Evolutionary conservation across 2,329 filamentous ascomycete genomes (phyloP), one percentile per base, ranked within the genome.

Genomic region (Escovopsis sp.): DNA sequence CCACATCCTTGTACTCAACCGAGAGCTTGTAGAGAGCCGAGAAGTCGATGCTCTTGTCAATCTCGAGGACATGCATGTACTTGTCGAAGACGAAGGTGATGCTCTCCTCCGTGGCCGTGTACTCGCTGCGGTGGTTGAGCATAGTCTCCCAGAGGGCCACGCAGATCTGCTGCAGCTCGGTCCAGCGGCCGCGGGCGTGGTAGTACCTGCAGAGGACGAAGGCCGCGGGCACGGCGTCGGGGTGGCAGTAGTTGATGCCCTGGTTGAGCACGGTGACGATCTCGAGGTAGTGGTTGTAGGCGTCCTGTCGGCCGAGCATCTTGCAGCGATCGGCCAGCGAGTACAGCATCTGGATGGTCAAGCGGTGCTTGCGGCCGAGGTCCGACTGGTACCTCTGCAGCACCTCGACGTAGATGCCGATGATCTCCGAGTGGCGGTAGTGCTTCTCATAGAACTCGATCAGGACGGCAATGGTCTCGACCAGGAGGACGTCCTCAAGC

Each of bases 31-130:
- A 63, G 13, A 48, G 39, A 3, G 46, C 50, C 2, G 54, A 52
- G 40, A 63, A 58, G 35, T 63, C 58, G 3, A 55, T 59, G 40
- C 58, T 59, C 37, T 54, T 52, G 16, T 61, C 57, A 10, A 55
- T 47, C 35, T 65, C 60, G 14, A 70, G 44, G n/a, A 66, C 57
- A 26, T 61, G 56, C 31, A 58, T 56, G 46, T 70, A 70, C 26
- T 60, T 60, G 16, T 55, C 48, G 43, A 33, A 68, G 40, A 65
- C 56, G 38, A 62, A 57, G 3, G 37, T 39, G 15, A 67, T 49
- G 16, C 62, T 44, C 15, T 57, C 56, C 28, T 62, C 59, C 1
- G 63, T 60, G 29, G 63, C 47, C 25, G 55, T 50, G 21, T 35
- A 39, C 1, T 42, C 40, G 38, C 56, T 55, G 13, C 53, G 56